Evolutionary conservation across 2,329 filamentous ascomycete genomes (phyloP).

Genomic region (Grosmannia serpens): DNA sequence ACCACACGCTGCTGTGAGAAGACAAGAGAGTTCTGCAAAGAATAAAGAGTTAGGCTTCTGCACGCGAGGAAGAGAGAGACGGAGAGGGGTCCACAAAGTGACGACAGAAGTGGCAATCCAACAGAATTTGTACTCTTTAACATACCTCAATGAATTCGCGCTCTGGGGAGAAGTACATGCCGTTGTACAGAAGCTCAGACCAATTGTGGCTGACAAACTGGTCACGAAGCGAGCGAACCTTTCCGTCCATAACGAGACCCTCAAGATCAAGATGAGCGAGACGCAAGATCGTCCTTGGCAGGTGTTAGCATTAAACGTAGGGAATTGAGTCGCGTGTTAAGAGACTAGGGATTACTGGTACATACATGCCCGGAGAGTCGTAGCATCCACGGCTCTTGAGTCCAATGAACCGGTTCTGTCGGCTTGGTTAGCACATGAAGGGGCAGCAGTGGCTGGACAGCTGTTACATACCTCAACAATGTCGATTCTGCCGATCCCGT

Average conservation of each 20-base stretch:
- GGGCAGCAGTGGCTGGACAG: not conserved
- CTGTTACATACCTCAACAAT: slow-evolving; percentile 50
- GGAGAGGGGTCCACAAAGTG: no score
- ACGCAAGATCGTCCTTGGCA: slow-evolving; percentile 18
- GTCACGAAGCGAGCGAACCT: slow-evolving; percentile 46
- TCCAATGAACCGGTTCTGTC: slow-evolving; percentile 52
- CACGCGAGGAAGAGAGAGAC: not conserved
- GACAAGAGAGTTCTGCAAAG: slow-evolving; percentile 40
- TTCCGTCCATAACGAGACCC: slow-evolving; percentile 39
- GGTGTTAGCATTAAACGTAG: not conserved
- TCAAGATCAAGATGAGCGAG: slow-evolving; percentile 36
- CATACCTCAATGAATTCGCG: slow-evolving; percentile 41
- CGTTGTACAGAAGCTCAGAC: slow-evolving; percentile 32
- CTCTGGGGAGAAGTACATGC: slow-evolving; percentile 40
- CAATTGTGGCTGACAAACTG: slow-evolving; percentile 43
- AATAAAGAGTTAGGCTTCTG: not conserved
- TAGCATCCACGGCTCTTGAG: slow-evolving; percentile 75
- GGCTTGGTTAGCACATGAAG: not conserved
- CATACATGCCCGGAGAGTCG: slow-evolving; percentile 49
- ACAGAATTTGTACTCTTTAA: no score
- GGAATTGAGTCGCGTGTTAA: no score
- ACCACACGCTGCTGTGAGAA: slow-evolving; percentile 43
- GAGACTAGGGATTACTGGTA: no score
- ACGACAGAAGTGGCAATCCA: not conserved
- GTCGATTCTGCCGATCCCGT: slow-evolving; percentile 72